Evolutionary conservation across 73 alveolate genomes (phyloP), one percentile per base, ranked within the genome.

Genomic region (Paramecium caudatum): DNA sequence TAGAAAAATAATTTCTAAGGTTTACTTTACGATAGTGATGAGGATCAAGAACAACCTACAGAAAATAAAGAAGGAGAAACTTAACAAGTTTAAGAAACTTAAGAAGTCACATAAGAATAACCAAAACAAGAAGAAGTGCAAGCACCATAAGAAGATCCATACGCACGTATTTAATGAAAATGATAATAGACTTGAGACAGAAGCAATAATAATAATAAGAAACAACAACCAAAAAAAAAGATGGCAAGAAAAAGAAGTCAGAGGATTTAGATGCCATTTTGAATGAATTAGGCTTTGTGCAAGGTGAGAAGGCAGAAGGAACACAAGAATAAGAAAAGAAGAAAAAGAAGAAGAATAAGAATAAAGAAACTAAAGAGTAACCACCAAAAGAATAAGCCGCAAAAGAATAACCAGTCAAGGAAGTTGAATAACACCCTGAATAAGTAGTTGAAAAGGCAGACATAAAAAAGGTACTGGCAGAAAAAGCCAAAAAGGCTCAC

Each of bases 1-100:
- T 55, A 55, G 80, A 55, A 55, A 55, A 55, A 55, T 25, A 55
- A 55, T 55, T 55, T 55, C 80, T 7, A 55, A 55, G 80, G 80
- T 27, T 23, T 55, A 10, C 9, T 55, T 37, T 2, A 55, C 12
- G 46, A 55, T 8, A 55, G 80, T 55, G 80, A 55, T 27, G 80
- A 55, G 30, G 80, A 55, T 1, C 46, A 55, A 55, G 10, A 55
- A 55, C 23, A 55, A n/a, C n/a, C n/a, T n/a, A n/a, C n/a, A n/a
- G n/a, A n/a, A n/a, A n/a, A n/a, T 3, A 3, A 46, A 46, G 61
- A 55, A 55, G 80, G 30, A 55, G 9, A 10, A 9, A 25, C 37
- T 7, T 0, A 55, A 55, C 13, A 16, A 27, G 80, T 27, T 27
- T 16, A 55, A 55, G 23, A 55, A 25, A 17, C 46, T 2, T 7